Conservation (phyloP, 2,329 filamentous ascomycete species). For the Corynespora cassiicola region DNA sequence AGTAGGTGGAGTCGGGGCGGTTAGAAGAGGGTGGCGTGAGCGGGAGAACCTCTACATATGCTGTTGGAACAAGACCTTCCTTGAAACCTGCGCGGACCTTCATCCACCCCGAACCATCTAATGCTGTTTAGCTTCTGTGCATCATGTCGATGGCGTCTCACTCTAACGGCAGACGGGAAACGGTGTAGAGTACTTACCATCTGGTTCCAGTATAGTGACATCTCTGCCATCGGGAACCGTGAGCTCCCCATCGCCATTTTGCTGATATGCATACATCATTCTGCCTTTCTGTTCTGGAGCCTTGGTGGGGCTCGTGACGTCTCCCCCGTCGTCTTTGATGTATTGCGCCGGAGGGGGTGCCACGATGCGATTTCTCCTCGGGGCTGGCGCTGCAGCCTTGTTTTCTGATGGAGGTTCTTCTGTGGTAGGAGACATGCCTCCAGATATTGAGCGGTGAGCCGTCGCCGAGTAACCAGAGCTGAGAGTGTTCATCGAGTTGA, state of each 20-base stretch:
- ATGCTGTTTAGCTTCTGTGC: constrained; percentile 13
- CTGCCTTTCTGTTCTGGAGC: constrained; percentile 72
- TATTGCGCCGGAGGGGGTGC: constrained; percentile 88
- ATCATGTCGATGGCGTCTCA: background rate
- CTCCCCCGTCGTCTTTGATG: constrained; percentile 67
- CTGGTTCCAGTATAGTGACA: constrained; percentile 79
- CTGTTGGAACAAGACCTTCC: constrained; percentile 85
- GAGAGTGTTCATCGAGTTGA: constrained; percentile 76
- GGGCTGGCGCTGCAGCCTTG: constrained; percentile 35
- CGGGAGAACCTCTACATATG: constrained; percentile 77
- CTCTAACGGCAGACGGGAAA: too few species aligned
- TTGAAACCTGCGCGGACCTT: constrained; percentile 77
- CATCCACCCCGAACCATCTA: constrained; percentile 92
- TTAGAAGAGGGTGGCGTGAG: constrained; percentile 49
- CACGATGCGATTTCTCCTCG: constrained; percentile 72
- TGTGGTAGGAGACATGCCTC: constrained; percentile 58
- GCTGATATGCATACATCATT: constrained; percentile 90
- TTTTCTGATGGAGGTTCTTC: constrained; percentile 55
- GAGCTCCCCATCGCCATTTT: constrained; percentile 80
- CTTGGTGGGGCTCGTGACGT: constrained; percentile 44
- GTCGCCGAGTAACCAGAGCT: constrained; percentile 87
- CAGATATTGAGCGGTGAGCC: constrained; percentile 77
- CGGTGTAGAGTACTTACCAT: constrained; percentile 68
- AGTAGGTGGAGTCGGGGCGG: constrained; percentile 67
- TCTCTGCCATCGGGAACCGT: constrained; percentile 80